phyloP scores from a whole-genome alignment of 108 stramenopile species.

The Skeletonema marinoi region DNA sequence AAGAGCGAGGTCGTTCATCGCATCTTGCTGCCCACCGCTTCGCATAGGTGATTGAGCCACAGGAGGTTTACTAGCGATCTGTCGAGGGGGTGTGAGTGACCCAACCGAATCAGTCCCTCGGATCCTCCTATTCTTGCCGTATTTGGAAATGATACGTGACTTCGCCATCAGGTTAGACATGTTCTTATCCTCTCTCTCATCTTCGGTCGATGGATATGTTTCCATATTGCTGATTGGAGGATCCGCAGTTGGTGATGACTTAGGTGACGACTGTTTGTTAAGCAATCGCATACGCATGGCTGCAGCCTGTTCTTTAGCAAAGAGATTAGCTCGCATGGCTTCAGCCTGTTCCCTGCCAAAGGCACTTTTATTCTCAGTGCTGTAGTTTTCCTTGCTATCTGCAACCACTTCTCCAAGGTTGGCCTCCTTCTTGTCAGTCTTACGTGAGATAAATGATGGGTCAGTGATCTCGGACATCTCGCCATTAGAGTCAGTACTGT shows the following conservation, averaged over 20 bases:
- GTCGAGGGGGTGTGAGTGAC: not conserved
- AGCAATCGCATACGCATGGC: not conserved
- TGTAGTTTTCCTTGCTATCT: constrained; percentile 34
- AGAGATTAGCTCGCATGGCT: not conserved
- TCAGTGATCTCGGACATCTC: not conserved
- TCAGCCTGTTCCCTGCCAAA: not conserved
- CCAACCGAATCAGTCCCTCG: not conserved
- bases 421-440: not conserved
- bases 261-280: not conserved
- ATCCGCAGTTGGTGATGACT: not conserved
- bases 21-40: not conserved
- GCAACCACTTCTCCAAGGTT: not conserved
- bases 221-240: not conserved
- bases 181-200: not conserved
- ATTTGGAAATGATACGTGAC: constrained; percentile 41
- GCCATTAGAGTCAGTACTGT: not conserved
- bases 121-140: constrained; percentile 28
- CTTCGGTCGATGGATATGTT: not conserved
- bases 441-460: not conserved
- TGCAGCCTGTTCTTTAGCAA: not conserved
- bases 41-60: not conserved
- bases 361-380: not conserved
- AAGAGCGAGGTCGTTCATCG: not conserved
- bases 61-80: not conserved
- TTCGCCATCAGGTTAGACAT: constrained; percentile 19